Percentiles rank a stretch among this genome's conserved stretches.
Conservation (phyloP, 2,329 filamentous ascomycete genomes). For the Cadophora gregata region DNA sequence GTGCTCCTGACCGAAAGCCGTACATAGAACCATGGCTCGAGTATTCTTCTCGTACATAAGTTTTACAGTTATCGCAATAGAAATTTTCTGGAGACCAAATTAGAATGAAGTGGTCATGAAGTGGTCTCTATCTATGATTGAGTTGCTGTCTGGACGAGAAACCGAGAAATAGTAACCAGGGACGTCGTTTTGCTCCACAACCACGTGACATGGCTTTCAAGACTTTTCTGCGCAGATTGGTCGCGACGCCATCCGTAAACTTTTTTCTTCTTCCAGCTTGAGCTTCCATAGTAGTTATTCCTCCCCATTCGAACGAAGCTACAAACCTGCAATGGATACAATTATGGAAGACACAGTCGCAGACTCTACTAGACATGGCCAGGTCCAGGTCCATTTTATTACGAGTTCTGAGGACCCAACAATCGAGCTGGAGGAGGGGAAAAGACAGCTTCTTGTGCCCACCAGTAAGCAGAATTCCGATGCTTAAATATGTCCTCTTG, state of each 20-base stretch:
- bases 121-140: too few relatives aligned
- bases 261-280: conserved; percentile 13
- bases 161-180: too few relatives aligned
- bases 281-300: not conserved
- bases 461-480: conserved; percentile 51
- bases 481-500: not conserved
- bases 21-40: too few relatives aligned
- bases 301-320: not conserved
- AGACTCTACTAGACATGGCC: conserved; percentile 45
- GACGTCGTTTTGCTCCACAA: not conserved
- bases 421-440: conserved; percentile 66
- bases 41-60: too few relatives aligned
- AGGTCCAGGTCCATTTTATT: conserved; percentile 72
- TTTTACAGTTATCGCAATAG: too few relatives aligned
- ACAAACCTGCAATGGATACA: conserved; percentile 26
- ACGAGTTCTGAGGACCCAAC: conserved; percentile 60
- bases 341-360: conserved; percentile 28
- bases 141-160: too few relatives aligned
- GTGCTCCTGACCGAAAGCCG: too few relatives aligned
- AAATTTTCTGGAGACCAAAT: too few relatives aligned
- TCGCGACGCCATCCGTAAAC: conserved; percentile 13
- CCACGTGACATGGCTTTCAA: conserved; percentile 15
- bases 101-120: too few relatives aligned
- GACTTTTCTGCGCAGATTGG: not conserved
- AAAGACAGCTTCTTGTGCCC: conserved; percentile 66